phyloP scores from a whole-genome alignment of 2,329 filamentous ascomycete genomes.

The Arachnopeziza araneosa region DNA sequence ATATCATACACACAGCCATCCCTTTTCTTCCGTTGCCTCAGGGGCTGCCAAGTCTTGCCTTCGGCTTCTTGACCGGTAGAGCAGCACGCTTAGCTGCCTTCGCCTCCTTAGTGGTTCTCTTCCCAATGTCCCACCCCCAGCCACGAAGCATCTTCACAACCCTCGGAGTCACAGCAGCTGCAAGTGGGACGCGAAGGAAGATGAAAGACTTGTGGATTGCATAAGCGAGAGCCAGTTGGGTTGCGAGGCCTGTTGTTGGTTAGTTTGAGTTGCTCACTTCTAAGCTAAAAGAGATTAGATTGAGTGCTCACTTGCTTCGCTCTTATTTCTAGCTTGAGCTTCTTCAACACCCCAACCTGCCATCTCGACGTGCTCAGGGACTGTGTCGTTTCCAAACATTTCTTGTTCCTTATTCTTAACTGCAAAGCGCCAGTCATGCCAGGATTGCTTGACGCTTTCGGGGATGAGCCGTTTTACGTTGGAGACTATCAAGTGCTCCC shows the following conservation, averaged over 20 bases:
- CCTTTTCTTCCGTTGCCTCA: too few species aligned
- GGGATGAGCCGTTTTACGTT: constrained; percentile 54
- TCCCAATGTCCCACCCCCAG: constrained; percentile 96
- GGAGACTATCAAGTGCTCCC: constrained; percentile 64
- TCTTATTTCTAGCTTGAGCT: constrained; percentile 54
- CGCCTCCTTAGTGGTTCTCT: constrained; percentile 45
- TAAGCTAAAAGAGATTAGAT: neutral
- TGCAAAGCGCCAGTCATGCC: constrained; percentile 37
- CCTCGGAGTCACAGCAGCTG: constrained; percentile 85
- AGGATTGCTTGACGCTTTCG: constrained; percentile 49
- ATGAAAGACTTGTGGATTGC: constrained; percentile 98
- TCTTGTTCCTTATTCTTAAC: constrained; percentile 42
- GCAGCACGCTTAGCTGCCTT: constrained; percentile 16
- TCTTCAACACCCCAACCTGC: constrained; percentile 55
- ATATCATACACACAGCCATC: too few species aligned
- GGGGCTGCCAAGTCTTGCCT: too few species aligned
- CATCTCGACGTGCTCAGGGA: constrained; percentile 44
- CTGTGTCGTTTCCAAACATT: constrained; percentile 32
- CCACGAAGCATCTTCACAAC: constrained; percentile 81
- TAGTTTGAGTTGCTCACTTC: constrained; percentile 8
- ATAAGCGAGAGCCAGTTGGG: constrained; percentile 88
- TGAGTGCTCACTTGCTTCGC: constrained; percentile 65
- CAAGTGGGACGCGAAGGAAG: constrained; percentile 88
- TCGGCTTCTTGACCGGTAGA: too few species aligned
- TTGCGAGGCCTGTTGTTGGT: constrained; percentile 51